phyloP scores from a whole-genome alignment of 2,329 filamentous ascomycete genomes.

The Trichoderma endophyticum region DNA sequence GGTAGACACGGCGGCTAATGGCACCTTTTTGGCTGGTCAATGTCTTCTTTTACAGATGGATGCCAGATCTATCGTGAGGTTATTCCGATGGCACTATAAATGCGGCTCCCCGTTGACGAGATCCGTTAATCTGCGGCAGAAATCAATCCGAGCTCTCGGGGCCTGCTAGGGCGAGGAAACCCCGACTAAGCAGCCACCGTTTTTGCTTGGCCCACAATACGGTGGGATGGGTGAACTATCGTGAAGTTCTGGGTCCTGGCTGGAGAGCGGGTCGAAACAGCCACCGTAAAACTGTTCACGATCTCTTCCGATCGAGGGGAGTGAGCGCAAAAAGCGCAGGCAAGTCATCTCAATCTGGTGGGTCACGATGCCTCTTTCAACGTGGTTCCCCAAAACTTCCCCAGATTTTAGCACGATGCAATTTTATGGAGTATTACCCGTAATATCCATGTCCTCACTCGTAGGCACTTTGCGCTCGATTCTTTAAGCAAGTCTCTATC shows the following conservation, averaged over 20 bases:
- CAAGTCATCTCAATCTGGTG: background rate
- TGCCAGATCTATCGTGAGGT: background rate
- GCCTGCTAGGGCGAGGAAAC: constrained; percentile 3
- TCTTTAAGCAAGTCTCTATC: background rate
- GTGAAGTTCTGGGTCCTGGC: background rate
- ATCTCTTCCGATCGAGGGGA: constrained; percentile 13
- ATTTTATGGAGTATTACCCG: background rate
- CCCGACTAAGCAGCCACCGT: constrained; percentile 1
- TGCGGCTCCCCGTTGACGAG: background rate
- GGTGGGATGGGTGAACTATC: constrained; percentile 1
- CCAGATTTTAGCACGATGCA: constrained; percentile 7
- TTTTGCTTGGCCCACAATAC: constrained; percentile 10
- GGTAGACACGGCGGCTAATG: background rate
- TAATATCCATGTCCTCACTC: background rate
- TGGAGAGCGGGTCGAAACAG: background rate
- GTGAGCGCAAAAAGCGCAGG: constrained; percentile 1
- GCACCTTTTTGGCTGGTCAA: background rate
- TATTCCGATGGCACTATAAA: background rate
- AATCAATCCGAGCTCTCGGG: constrained; percentile 10
- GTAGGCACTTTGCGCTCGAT: background rate
- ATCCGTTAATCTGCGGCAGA: background rate
- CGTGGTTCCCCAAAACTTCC: constrained; percentile 37
- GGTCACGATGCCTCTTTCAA: constrained; percentile 24
- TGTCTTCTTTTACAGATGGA: background rate
- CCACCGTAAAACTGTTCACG: constrained; percentile 19